phyloP scores from a whole-genome alignment of 2,329 filamentous ascomycete species.

The Colletotrichum musicola region DNA sequence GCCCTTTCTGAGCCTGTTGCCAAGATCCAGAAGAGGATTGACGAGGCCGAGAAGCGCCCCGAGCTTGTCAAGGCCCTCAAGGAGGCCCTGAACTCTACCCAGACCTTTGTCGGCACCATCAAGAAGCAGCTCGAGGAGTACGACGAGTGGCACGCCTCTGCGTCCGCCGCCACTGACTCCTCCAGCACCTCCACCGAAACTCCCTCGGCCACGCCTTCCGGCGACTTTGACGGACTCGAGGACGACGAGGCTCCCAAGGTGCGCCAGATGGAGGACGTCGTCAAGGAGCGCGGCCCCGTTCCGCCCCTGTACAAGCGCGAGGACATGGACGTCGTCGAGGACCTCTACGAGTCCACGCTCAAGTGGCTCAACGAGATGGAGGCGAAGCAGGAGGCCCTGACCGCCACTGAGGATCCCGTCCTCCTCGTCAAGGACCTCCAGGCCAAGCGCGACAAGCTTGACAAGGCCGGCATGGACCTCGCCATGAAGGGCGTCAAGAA shows the following conservation, averaged over 20 bases:
- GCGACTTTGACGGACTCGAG: constrained; percentile 81
- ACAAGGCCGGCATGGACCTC: constrained; percentile 77
- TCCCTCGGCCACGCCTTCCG: constrained; percentile 59
- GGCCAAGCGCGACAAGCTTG: constrained; percentile 76
- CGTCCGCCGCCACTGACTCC: constrained; percentile 62
- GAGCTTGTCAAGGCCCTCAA: constrained; percentile 75
- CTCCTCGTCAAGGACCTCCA: constrained; percentile 80
- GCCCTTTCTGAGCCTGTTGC: constrained; percentile 81
- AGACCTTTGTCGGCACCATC: constrained; percentile 77
- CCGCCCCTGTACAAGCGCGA: constrained; percentile 78
- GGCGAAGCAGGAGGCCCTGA: constrained; percentile 77
- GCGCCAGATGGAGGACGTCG: constrained; percentile 58
- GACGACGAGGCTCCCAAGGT: constrained; percentile 70
- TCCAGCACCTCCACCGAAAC: constrained; percentile 52
- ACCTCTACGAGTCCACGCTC: constrained; percentile 71
- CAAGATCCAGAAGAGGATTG: constrained; percentile 80
- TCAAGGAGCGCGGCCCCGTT: constrained; percentile 63
- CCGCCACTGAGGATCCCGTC: constrained; percentile 78
- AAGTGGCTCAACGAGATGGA: constrained; percentile 83
- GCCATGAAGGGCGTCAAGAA: constrained; percentile 76
- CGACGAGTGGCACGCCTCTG: constrained; percentile 70
- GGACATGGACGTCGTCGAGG: constrained; percentile 76
- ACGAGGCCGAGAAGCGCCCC: constrained; percentile 79
- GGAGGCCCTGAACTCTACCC: constrained; percentile 77
- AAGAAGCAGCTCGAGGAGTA: constrained; percentile 78